These are phyloP conservation scores for Claviceps pusilla DNA, from an alignment of 2,329 filamentous ascomycete species.

Conservation along the genomic window DNA sequence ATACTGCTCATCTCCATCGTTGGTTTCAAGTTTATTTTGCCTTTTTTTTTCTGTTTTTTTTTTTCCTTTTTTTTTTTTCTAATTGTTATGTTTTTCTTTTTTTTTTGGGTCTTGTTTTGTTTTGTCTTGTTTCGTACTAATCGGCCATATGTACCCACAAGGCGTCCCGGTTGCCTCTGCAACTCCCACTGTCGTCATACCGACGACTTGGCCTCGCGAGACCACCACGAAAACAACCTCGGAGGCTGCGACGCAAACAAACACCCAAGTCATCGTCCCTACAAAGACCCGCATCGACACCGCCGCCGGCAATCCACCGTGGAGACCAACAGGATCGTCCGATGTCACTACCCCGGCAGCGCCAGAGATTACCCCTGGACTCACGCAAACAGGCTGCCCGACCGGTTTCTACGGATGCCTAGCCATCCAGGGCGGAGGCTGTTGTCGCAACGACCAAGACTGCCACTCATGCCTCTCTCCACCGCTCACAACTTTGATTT, in stretches of 20 bases:
- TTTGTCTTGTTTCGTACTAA: background rate
- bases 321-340: slow-evolving; percentile 23
- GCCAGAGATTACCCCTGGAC: slow-evolving; percentile 20
- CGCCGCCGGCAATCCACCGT: slow-evolving; percentile 27
- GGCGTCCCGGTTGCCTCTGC: slow-evolving; percentile 20
- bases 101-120: too few relatives aligned
- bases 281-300: slow-evolving; percentile 15
- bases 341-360: slow-evolving; percentile 20
- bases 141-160: slow-evolving; percentile 3
- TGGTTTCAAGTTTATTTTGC: too few relatives aligned
- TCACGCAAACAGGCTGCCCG: slow-evolving; percentile 46
- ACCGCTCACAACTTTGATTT: slow-evolving; percentile 47
- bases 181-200: slow-evolving; percentile 10
- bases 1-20: background rate
- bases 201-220: slow-evolving; percentile 8
- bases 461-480: slow-evolving; percentile 64
- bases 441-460: slow-evolving; percentile 75
- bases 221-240: slow-evolving; percentile 21
- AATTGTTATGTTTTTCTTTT: too few relatives aligned
- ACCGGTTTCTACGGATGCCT: slow-evolving; percentile 86
- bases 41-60: too few relatives aligned
- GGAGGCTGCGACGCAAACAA: slow-evolving; percentile 22
- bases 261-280: slow-evolving; percentile 1
- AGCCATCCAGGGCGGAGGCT: slow-evolving; percentile 67
- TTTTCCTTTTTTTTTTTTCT: too few relatives aligned